Evolutionary conservation across 768 basidiomycete species (phyloP), one percentile per base, ranked within the genome.

Genomic region (Suillus spraguei): DNA sequence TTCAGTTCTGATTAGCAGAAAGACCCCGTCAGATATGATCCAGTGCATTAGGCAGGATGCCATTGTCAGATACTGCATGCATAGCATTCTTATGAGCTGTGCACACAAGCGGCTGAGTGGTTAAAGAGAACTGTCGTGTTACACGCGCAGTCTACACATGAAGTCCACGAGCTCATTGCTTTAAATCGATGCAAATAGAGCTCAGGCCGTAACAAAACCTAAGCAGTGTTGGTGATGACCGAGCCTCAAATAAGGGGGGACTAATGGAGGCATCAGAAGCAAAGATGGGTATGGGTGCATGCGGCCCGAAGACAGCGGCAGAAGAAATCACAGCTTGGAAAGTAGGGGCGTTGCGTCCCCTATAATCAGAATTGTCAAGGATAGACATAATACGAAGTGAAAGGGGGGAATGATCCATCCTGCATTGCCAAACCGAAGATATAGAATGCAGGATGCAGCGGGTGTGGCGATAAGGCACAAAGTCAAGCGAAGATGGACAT

Each of bases 361-460:
- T 6, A 53, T 20, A 35, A 53, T 20, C 20, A 35, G 52, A 53
- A 35, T 6, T 33, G 20, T 53, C 52, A 13, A 53, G 17, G 17
- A 52, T 24, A 17, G 32, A 33, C 32, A 11, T 2, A 53, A 35
- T 32, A 11, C 33, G 11, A 35, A 33, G 33, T 11, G 6, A 53
- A 53, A n/a, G 52, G 33, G 52, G 52, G 33, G 7, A 33, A 35
- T 35, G 17, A 53, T 33, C 52, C 52, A 11, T 53, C 52, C 33
- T 35, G 20, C 33, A 53, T 53, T 11, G 10, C 32, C 20, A 33
- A 35, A 35, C 20, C 11, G 67, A 72, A 54, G 74, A 74, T 20
- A 61, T 72, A 38, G 62, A 63, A 39, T 63, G 63, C 54, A 46
- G 70, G 64, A 69, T 65, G 14, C 60, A 10, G 47, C 71, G 53